Evolutionary conservation across 78 protist species (phyloP).

Genomic region (Monocercomonoides exilis): DNA sequence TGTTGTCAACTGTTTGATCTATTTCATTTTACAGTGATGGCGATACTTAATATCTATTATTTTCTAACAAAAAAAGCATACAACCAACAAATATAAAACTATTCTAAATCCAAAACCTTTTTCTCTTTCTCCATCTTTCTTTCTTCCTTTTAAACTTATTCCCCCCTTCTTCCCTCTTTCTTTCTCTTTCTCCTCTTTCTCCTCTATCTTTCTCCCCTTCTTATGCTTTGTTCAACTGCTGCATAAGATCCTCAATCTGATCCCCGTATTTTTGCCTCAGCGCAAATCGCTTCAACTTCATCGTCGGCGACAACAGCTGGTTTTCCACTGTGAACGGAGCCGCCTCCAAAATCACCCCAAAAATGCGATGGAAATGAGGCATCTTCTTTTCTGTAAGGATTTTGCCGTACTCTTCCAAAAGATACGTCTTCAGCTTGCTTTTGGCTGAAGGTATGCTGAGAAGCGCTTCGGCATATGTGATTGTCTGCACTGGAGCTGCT

Average conservation of each 20-base stretch:
- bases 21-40: too few relatives aligned
- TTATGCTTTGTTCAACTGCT: too few relatives aligned
- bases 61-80: too few relatives aligned
- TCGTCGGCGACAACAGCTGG: not conserved
- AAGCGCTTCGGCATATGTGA: not conserved
- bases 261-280: not conserved
- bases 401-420: not conserved
- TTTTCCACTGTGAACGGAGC: not conserved
- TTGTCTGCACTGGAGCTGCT: not conserved
- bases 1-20: too few relatives aligned
- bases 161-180: too few relatives aligned
- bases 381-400: not conserved
- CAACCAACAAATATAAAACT: too few relatives aligned
- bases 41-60: too few relatives aligned
- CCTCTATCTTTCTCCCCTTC: too few relatives aligned
- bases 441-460: not conserved
- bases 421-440: not conserved
- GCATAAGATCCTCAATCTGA: not conserved
- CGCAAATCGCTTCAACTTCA: not conserved
- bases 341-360: not conserved
- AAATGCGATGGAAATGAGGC: not conserved
- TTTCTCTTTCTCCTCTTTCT: too few relatives aligned
- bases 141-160: too few relatives aligned
- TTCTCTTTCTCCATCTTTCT: too few relatives aligned
- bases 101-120: too few relatives aligned